Evolutionary conservation across 2,329 filamentous ascomycete species (phyloP), one percentile per base, ranked within the genome.

Genomic region (Diaporthe australafricana): DNA sequence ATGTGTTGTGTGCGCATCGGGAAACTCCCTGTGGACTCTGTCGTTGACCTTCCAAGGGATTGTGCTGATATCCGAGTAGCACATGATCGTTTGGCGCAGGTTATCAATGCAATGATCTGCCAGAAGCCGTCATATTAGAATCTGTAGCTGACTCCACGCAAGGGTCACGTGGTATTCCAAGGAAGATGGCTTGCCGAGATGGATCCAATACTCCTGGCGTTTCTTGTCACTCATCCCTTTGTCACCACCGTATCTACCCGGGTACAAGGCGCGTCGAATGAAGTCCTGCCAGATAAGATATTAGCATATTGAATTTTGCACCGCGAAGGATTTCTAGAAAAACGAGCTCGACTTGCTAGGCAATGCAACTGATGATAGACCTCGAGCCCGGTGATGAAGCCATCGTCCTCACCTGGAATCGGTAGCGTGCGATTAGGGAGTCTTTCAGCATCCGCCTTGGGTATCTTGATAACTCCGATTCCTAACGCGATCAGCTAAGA

Each of bases 11-110:
- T 71, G 63, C 6, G 70, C 56, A 22, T 71, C 55, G 27, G 72
- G 56, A 25, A 73, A 73, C 22, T 73, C 53, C 22, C n/a, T 53
- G 14, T 71, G 68, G 48, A 68, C 40, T 17, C 56, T 27, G 25
- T 68, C 71, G 8, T 60, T 53, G 22, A 55, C 35, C 20, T 60
- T 73, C 71, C 60, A 71, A 16, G 71, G 71, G 50, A 73, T 72
- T 17, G 72, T 70, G 48, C 47, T 67, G 17, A 70, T 53, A 35
- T 72, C 70, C 4, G 70, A 62, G 32, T 69, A 66, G 50, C 72
- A 73, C 57, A 69, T 73, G 40, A 72, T 66, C 0, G 70, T 66
- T 50, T 73, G 72, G 1, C 70, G 72, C 14, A 73, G 65, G 32
- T 72, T 52, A 25, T 52, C 48, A 25, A 52, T 22, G 48, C 48